Base-by-base conservation (phyloP, 192 early-diverging fungal genomes). In the Coemansia sp. region DNA sequence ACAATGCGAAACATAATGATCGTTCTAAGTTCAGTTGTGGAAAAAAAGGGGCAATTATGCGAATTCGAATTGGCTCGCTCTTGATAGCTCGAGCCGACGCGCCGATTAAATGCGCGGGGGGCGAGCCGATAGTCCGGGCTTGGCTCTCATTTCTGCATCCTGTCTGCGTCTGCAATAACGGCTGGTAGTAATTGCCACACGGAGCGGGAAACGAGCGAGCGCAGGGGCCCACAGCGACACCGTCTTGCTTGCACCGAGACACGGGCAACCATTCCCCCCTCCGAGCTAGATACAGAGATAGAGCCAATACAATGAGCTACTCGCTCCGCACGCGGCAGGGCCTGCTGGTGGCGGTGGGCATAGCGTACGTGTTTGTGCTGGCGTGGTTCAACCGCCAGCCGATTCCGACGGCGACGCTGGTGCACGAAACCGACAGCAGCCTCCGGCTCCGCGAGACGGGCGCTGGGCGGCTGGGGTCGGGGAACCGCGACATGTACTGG, bases 341-440 rank as follows among this genome's bases (percentile, higher is more conserved):
- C 14, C 21, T 67, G 61, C 53, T 75, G 42, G 55, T 75, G 21
- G 64, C 53, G n/a, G 71, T 75, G 1, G 71, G 71, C n/a, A 29
- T 58, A 8, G 57, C 48, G 2, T 75, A 75, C 17, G 61, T 68
- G 49, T 56, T 75, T 35, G 60, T 67, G n/a, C 56, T 75, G 10
- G 71, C 71, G 2, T 75, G 71, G 71, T 63, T 75, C 45, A 75
- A 75, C 43, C 52, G 71, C 17, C 71, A 75, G 47, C 71, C 71
- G 8, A 75, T 75, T 60, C 71, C 71, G n/a, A 68, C 64, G 3
- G 62, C 71, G 11, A 40, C 59, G 34, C 61, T 75, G 50, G 53
- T 75, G 9, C 71, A 75, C 40, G 71, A 75, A 29, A 64, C 64
- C 5, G 61, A 64, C 46, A 48, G 14, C 30, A 30, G 26, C 14